Evolutionary conservation across 2,329 filamentous ascomycete species (phyloP), one percentile per base, ranked within the genome.

Genomic region (Clonostachys sp.): DNA sequence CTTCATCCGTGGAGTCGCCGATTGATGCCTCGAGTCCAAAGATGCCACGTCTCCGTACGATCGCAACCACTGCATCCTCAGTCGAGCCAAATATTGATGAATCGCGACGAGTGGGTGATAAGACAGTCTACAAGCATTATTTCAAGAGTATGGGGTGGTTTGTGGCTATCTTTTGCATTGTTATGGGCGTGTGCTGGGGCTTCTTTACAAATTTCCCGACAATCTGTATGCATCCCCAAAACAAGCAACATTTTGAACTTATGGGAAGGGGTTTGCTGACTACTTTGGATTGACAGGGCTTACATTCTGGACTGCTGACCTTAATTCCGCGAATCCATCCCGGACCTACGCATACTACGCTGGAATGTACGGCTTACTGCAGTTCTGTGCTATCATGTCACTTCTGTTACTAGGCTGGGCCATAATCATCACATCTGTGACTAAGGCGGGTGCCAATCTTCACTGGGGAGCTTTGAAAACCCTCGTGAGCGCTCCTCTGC

Each of bases 261-360:
- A 30, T 30, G 3, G 24, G 24, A 10, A 5, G 10, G 10, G 9
- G 4, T 30, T 30, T 30, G 4, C 24, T 30, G 8, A 30, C 24
- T 30, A 5, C 24, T 30, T 30, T 30, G 24, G 24, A 4, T 4
- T 30, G 3, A 46, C 74, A 5, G 74, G 71, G 70, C 51, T 74
- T 7, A 70, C 64, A 16, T 70, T 62, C 49, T 73, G 70, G 63
- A 60, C 70, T 2, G 57, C 62, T 3, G 61, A 68, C 42, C 48
- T 53, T 2, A 57, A 59, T 16, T 41, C 42, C 17, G 42, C 30
- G 16, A 41, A 33, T 20, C 48, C 34, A n/a, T 33, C 43, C 34
- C 51, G 48, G 6, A 49, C 58, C 0, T 48, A 53, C 1, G 46
- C 52, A 5, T 64, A 60, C 43, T 67, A 66, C 24, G 44, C 66